A percentile compares a stretch with the other conserved stretches of the same genome.
Evolutionary conservation across 192 early-diverging fungal species (phyloP).

Genomic region (Coemansia sp.): DNA sequence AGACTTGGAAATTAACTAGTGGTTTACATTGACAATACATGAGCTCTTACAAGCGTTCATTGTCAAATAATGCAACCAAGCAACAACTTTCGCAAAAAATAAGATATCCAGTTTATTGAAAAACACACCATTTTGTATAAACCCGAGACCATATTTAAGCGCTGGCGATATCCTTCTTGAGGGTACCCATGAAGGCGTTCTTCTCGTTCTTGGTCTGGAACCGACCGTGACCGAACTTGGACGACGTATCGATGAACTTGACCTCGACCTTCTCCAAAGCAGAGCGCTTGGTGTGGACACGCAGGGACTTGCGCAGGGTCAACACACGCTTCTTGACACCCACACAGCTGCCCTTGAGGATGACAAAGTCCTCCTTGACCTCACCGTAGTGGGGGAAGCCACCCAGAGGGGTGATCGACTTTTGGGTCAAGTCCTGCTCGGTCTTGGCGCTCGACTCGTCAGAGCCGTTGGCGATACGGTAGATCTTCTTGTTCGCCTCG

Average conservation of each 20-base stretch:
- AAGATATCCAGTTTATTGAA: too few species aligned
- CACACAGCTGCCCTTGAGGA: slow-evolving; percentile 97
- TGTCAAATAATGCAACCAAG: too few species aligned
- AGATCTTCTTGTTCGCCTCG: slow-evolving; percentile 99
- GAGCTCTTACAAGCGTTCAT: too few species aligned
- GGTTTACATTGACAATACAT: too few species aligned
- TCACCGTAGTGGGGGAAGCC: slow-evolving; percentile 99
- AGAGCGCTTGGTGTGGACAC: slow-evolving; percentile 93
- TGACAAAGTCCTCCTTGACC: slow-evolving; percentile 97
- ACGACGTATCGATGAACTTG: slow-evolving; percentile 99
- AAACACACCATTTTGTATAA: too few species aligned
- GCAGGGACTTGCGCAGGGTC: slow-evolving; percentile 97
- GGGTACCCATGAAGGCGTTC: slow-evolving; percentile 85
- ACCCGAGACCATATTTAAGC: not conserved
- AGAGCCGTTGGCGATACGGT: slow-evolving; percentile 90
- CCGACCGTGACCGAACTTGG: slow-evolving; percentile 99
- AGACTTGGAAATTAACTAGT: too few species aligned
- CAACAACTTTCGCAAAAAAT: too few species aligned
- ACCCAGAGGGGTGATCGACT: slow-evolving; percentile 96
- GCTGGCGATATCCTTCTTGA: slow-evolving; percentile 73
- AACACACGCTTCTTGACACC: slow-evolving; percentile 97
- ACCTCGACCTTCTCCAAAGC: slow-evolving; percentile 93
- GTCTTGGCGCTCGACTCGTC: slow-evolving; percentile 84
- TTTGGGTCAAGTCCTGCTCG: slow-evolving; percentile 94
- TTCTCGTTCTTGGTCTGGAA: slow-evolving; percentile 99